Evolutionary conservation across 2,329 filamentous ascomycete species (phyloP), one percentile per base, ranked within the genome.

Genomic region (Phialocephala subalpina): DNA sequence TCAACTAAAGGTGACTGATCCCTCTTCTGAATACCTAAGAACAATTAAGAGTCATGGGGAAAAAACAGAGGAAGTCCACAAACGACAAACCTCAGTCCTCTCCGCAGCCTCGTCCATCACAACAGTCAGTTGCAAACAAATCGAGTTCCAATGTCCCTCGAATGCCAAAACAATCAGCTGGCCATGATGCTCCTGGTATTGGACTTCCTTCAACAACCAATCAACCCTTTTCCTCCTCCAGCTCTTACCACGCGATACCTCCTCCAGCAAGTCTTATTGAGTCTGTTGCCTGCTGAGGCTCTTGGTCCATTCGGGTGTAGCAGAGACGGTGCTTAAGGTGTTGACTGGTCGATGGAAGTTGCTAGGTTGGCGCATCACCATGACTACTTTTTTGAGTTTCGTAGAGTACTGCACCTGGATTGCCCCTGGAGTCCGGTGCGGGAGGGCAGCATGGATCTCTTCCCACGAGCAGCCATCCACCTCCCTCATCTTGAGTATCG

Each of bases 301-400:
- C 42, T 47, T 47, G 20, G 20, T 49, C 20, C 25, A 49, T 49
- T 49, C 20, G 20, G 7, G 45, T 49, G 45, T 49, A 49, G 20
- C 14, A 49, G 11, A 49, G 5, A 42, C 4, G 5, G 18, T 49
- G 7, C 7, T 27, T 27, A 22, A 49, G 7, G 20, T 9, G 8
- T 14, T 27, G 20, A 14, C n/a, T n/a, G n/a, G n/a, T 49, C 45
- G 45, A 49, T 49, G 7, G 20, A 25, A 49, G 11, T 49, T 49
- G 7, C 45, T 49, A 49, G 3, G 14, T 56, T 56, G 16, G 33
- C 27, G 7, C 18, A 56, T 56, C n/a, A 52, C 47, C n/a, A 25
- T 36, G n/a, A 29, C 27, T 66, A 65, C 45, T 52, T 64, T n/a
- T 57, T 67, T 62, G 53, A 67, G 40, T 55, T 67, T 67, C 45